Conservation (phyloP, 306 rosid genomes). For the Cucurbita pepo region DNA sequence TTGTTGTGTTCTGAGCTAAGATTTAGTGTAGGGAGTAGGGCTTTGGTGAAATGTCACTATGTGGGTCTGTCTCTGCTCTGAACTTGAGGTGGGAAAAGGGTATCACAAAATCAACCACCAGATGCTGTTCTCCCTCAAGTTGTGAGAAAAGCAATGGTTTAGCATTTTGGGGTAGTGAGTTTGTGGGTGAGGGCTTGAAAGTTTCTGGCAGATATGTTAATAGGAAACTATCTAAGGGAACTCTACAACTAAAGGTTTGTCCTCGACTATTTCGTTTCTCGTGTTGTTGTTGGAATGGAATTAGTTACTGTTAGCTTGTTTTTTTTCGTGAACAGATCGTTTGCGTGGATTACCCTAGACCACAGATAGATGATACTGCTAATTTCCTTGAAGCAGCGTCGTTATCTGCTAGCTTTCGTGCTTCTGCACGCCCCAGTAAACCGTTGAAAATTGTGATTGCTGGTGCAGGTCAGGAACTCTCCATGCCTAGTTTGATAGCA, state of each 20-base stretch:
- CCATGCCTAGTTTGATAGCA: not conserved
- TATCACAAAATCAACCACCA: not conserved
- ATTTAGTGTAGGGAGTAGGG: constrained; percentile 1
- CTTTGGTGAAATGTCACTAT: constrained; percentile 33
- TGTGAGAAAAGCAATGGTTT: constrained; percentile 19
- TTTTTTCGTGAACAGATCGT: constrained; percentile 27
- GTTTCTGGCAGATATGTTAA: constrained; percentile 12
- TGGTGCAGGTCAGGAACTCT: constrained; percentile 64
- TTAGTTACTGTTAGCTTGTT: not conserved
- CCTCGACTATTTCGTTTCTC: not conserved
- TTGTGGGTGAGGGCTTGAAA: constrained; percentile 27
- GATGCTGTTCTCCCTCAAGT: constrained; percentile 12
- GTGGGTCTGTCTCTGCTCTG: constrained; percentile 40
- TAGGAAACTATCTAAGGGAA: constrained; percentile 18
- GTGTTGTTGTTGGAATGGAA: not conserved
- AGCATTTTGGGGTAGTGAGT: constrained; percentile 34
- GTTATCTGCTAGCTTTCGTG: constrained; percentile 62
- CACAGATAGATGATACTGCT: constrained; percentile 56
- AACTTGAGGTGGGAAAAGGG: constrained; percentile 27
- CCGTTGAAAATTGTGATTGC: constrained; percentile 70
- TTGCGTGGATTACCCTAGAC: constrained; percentile 82
- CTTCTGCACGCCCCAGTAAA: constrained; percentile 50
- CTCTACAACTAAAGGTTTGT: constrained; percentile 36
- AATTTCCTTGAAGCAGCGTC: constrained; percentile 76
- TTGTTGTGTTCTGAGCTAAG: not conserved